These are phyloP conservation scores for Hysterium pulicare DNA, from an alignment of 2,329 filamentous ascomycete species.

Conservation along the genomic window DNA sequence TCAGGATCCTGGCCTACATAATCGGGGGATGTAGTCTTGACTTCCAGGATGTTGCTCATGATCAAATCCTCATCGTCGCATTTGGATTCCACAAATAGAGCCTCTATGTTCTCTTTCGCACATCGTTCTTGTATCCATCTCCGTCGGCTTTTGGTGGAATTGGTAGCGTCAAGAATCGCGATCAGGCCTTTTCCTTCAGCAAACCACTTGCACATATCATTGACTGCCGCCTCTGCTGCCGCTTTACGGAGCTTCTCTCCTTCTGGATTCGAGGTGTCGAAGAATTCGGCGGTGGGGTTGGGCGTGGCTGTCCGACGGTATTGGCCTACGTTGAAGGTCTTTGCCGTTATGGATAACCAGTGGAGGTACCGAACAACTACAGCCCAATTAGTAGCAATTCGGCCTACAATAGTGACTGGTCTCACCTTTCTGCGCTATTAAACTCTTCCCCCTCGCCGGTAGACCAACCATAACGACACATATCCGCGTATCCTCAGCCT, in stretches of 20 bases:
- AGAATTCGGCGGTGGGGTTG: slow-evolving; percentile 90
- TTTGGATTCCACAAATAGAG: slow-evolving; percentile 93
- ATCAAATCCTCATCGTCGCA: slow-evolving; percentile 95
- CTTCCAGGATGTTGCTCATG: slow-evolving; percentile 96
- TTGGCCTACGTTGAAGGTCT: slow-evolving; percentile 95
- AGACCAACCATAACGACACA: slow-evolving; percentile 99
- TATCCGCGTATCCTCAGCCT: slow-evolving; percentile 94
- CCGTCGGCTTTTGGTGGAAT: slow-evolving; percentile 85
- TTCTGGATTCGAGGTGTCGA: slow-evolving; percentile 84
- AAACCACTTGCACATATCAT: slow-evolving; percentile 96
- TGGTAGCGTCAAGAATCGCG: slow-evolving; percentile 93
- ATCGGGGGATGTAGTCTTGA: slow-evolving; percentile 95
- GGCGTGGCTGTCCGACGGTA: slow-evolving; percentile 89
- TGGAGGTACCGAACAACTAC: slow-evolving; percentile 71
- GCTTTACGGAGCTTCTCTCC: slow-evolving; percentile 84
- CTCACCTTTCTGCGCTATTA: slow-evolving; percentile 93
- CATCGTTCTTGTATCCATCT: slow-evolving; percentile 88
- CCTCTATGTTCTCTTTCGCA: slow-evolving; percentile 73
- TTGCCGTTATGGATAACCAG: slow-evolving; percentile 91
- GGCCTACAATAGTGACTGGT: slow-evolving; percentile 5
- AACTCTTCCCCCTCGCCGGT: slow-evolving; percentile 91
- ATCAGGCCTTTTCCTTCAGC: slow-evolving; percentile 71
- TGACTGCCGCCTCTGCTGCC: slow-evolving; percentile 86
- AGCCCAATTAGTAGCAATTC: slow-evolving; percentile 4
- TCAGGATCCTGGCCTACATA: slow-evolving; percentile 94